Base-by-base conservation (phyloP, 148 eudicot species). In the Diospyros lotus region DNA sequence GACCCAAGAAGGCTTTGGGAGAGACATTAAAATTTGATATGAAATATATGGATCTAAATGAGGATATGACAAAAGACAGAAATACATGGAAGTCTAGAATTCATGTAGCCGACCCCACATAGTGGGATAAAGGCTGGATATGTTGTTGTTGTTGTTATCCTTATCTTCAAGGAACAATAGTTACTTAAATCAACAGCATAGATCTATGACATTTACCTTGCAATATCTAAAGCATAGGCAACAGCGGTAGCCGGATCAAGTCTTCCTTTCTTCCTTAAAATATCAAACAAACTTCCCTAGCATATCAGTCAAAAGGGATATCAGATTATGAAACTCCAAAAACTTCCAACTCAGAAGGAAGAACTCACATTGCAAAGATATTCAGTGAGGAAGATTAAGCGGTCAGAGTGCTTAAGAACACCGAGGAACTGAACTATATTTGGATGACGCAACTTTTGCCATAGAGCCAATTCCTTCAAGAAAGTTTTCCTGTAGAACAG, bases 381-480 rank as follows among this genome's bases (percentile, higher is more conserved):
- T 71, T 83, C 86, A 1, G 86, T 83, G 51, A 83, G 80, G 76
- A 83, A 83, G 66, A 83, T 80, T 76, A 80, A 72, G 59, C 83
- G 83, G 45, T 80, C 75, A 39, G 86, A 73, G 62, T 74, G 64
- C 76, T 75, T 80, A 4, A 48, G 52, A 48, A 48, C 52, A 48
- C 52, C 52, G 6, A 48, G 52, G 52, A 48, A 48, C 52, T 48
- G 52, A 4, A 48, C 52, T 48, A 48, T 48, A 59, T 83, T 83
- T 14, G 86, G 86, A 69, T 83, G 86, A 2, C 83, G 86, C 76
- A 83, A 77, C 75, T 77, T 83, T 45, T 77, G 78, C 86, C 86
- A 83, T 78, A 83, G 71, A 38, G 76, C 80, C 48, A 83, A 69
- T 77, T 83, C 86, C 73, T 80, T 83, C 51, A 83, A 58, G 74